Evolutionary conservation across 2,329 filamentous ascomycete species (phyloP).

Genomic region (Pseudogymnoascus sp.): DNA sequence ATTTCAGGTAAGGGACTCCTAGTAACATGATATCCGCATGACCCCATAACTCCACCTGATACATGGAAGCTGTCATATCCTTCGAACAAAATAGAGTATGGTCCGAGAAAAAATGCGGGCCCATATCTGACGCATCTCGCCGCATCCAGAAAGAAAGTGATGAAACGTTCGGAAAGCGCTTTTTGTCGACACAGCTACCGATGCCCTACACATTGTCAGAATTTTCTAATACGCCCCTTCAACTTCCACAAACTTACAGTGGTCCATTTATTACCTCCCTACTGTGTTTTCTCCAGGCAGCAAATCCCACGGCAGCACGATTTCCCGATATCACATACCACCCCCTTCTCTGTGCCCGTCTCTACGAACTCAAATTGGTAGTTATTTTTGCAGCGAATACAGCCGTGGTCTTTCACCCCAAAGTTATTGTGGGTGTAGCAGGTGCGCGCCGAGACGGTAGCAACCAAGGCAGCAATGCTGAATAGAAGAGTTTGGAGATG

Average conservation of each 20-base stretch:
- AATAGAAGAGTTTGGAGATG: neutral
- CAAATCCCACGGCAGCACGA: neutral
- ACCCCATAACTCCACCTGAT: neutral
- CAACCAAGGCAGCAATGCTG: neutral
- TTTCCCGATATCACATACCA: neutral
- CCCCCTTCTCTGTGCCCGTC: neutral
- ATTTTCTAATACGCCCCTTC: neutral
- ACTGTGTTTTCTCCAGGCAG: neutral
- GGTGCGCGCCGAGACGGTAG: neutral
- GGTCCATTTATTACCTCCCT: neutral
- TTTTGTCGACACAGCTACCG: neutral
- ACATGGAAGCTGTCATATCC: neutral
- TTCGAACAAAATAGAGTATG: neutral
- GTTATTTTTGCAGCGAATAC: neutral
- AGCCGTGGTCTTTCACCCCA: neutral
- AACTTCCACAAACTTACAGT: neutral
- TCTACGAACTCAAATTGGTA: neutral
- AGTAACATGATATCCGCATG: neutral
- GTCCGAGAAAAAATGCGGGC: neutral
- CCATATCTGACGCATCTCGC: neutral
- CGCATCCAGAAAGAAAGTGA: neutral
- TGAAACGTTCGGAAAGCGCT: neutral
- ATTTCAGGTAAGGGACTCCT: neutral
- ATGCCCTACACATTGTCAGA: neutral
- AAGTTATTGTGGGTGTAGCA: neutral